These are phyloP conservation scores for Rhodotorula diobovata DNA, from an alignment of 768 basidiomycete genomes.

Conservation along the genomic window DNA sequence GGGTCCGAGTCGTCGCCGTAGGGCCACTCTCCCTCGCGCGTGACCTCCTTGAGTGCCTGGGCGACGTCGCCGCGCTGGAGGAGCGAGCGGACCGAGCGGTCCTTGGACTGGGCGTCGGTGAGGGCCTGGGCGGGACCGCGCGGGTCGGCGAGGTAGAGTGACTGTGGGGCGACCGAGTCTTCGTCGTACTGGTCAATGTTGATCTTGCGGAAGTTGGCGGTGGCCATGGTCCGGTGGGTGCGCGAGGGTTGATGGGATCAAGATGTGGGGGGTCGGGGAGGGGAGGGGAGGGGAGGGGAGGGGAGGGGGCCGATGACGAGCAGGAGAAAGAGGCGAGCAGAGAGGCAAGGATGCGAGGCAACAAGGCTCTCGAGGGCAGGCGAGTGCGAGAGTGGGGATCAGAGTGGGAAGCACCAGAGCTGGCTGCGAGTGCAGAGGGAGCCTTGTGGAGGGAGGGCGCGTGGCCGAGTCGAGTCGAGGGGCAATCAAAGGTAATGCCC, in stretches of 20 bases:
- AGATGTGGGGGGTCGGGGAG: no score
- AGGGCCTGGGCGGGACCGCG: conserved; percentile 68
- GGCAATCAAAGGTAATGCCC: neutral
- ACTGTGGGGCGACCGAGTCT: conserved; percentile 74
- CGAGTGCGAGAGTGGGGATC: neutral
- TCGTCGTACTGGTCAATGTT: conserved; percentile 92
- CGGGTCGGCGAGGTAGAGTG: conserved; percentile 81
- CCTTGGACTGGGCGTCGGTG: conserved; percentile 70
- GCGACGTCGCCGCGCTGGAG: conserved; percentile 69
- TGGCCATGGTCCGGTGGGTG: conserved; percentile 14
- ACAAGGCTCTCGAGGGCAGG: neutral
- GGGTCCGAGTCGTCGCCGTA: conserved; percentile 63
- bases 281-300: no score
- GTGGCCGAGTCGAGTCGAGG: no score
- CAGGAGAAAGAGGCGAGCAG: neutral
- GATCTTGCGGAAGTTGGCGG: conserved; percentile 73
- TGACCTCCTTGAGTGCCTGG: conserved; percentile 64
- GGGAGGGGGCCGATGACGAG: no score
- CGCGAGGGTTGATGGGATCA: neutral
- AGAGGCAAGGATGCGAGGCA: neutral
- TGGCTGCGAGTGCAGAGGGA: no score
- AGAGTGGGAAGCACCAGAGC: neutral
- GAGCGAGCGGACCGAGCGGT: conserved; percentile 63
- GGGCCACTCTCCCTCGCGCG: conserved; percentile 65
- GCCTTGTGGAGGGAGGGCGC: no score